These are phyloP conservation scores for Pseudocercospora pini-densiflorae DNA, from an alignment of 2,329 filamentous ascomycete species.

Conservation along the genomic window DNA sequence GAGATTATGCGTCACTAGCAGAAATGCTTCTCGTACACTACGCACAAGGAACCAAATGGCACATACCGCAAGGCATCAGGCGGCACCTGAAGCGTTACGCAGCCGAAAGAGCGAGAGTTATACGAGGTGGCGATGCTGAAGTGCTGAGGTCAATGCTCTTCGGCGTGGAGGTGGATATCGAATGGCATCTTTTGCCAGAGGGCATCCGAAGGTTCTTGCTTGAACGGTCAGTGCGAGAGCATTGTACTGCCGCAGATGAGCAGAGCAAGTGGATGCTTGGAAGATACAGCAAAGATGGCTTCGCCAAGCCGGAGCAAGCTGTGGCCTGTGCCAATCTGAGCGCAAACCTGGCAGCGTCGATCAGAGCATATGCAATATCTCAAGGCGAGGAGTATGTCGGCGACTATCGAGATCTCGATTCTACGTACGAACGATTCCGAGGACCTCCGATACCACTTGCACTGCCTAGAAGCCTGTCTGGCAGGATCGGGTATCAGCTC, in stretches of 20 bases:
- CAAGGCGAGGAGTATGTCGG: constrained; percentile 1
- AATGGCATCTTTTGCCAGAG: constrained; percentile 57
- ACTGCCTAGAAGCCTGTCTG: not conserved
- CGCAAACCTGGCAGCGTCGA: not conserved
- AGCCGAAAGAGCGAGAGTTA: constrained; percentile 4
- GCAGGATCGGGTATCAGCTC: constrained; percentile 13
- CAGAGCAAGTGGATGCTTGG: constrained; percentile 9
- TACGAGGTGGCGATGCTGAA: constrained; percentile 3
- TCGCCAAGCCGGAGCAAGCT: constrained; percentile 6
- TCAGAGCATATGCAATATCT: constrained; percentile 7
- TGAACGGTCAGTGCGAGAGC: constrained; percentile 23
- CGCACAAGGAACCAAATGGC: not conserved
- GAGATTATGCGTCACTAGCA: constrained; percentile 9
- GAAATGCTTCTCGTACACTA: constrained; percentile 5
- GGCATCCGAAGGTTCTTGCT: constrained; percentile 54
- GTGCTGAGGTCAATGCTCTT: constrained; percentile 49
- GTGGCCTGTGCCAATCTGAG: constrained; percentile 10
- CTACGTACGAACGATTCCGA: constrained; percentile 7
- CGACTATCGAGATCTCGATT: constrained; percentile 7
- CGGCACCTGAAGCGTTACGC: constrained; percentile 3
- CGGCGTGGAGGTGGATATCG: constrained; percentile 54
- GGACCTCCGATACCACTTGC: constrained; percentile 3
- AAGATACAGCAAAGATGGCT: constrained; percentile 7
- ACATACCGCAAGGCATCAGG: not conserved
- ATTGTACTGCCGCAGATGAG: not conserved